phyloP scores from a whole-genome alignment of 2,329 filamentous ascomycete species.

The Trichoderma brevicompactum region DNA sequence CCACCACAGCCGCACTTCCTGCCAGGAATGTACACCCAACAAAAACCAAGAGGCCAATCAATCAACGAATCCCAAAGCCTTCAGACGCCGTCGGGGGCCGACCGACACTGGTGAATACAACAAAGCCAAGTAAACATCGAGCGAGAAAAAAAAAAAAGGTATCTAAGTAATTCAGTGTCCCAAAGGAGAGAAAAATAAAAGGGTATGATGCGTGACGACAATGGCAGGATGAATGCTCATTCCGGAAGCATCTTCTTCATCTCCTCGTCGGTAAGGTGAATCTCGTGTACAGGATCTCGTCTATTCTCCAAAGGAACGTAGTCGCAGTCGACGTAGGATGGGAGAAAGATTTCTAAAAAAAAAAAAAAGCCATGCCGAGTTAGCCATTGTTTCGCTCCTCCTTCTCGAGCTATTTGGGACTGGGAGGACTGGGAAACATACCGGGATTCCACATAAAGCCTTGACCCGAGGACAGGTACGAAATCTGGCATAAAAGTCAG shows the following conservation, averaged over 20 bases:
- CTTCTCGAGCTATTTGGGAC: not conserved
- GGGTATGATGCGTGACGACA: constrained; percentile 22
- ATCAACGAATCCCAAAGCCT: constrained; percentile 14
- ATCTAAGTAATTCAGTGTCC: constrained; percentile 27
- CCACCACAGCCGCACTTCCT: not conserved
- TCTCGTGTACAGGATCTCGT: constrained; percentile 78
- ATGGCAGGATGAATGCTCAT: constrained; percentile 42
- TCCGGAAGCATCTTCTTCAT: constrained; percentile 69
- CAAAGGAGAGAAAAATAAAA: not conserved
- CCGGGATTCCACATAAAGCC: constrained; percentile 84
- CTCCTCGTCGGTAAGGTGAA: constrained; percentile 78
- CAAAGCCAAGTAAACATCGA: constrained; percentile 24
- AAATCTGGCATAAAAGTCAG: constrained; percentile 60
- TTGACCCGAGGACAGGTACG: constrained; percentile 77
- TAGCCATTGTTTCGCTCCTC: not conserved
- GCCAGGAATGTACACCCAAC: constrained; percentile 6
- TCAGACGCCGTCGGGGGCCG: constrained; percentile 25
- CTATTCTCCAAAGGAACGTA: constrained; percentile 75
- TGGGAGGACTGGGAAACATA: constrained; percentile 41
- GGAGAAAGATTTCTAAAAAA: constrained; percentile 80
- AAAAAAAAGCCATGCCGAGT: constrained; percentile 6
- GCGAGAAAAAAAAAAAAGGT: constrained; percentile 16
- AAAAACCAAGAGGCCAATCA: constrained; percentile 12
- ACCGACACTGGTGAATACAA: constrained; percentile 20
- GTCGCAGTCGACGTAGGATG: constrained; percentile 75